Conservation (phyloP, 2,329 filamentous ascomycete genomes). For the Cladosporium sp. region DNA sequence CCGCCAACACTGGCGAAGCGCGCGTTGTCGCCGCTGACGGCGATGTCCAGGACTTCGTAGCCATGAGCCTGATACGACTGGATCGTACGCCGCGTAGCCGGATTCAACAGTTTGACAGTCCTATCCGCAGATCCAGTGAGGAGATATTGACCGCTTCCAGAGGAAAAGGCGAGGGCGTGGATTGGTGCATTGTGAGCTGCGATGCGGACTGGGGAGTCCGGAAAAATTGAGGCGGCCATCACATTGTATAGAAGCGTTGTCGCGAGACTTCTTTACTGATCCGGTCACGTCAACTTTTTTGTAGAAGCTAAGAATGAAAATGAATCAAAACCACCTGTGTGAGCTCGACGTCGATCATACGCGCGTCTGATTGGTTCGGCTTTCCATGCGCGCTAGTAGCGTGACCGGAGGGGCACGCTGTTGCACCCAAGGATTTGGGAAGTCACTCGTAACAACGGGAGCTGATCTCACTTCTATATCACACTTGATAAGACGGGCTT, state of each 20-base stretch:
- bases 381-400: neutral
- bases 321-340: neutral
- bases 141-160: slow-evolving; percentile 56
- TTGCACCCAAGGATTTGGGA: neutral
- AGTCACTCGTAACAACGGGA: neutral
- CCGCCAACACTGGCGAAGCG: slow-evolving; percentile 85
- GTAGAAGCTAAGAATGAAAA: too few species aligned
- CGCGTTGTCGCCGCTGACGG: slow-evolving; percentile 72
- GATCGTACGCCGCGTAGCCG: slow-evolving; percentile 60
- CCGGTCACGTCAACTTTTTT: neutral
- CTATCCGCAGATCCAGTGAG: slow-evolving; percentile 86
- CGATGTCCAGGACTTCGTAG: slow-evolving; percentile 84
- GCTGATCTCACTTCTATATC: neutral
- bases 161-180: slow-evolving; percentile 53
- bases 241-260: neutral
- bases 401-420: neutral
- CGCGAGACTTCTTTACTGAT: neutral
- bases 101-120: slow-evolving; percentile 82
- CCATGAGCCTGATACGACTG: slow-evolving; percentile 89
- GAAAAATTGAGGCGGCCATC: neutral
- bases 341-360: neutral
- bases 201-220: slow-evolving; percentile 9
- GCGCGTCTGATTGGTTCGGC: neutral
- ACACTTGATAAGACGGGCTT: neutral
- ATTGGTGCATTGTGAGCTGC: slow-evolving; percentile 34